Base-by-base conservation (phyloP, 1,139 yeast genomes). In the Insectozyma bohioensis region DNA sequence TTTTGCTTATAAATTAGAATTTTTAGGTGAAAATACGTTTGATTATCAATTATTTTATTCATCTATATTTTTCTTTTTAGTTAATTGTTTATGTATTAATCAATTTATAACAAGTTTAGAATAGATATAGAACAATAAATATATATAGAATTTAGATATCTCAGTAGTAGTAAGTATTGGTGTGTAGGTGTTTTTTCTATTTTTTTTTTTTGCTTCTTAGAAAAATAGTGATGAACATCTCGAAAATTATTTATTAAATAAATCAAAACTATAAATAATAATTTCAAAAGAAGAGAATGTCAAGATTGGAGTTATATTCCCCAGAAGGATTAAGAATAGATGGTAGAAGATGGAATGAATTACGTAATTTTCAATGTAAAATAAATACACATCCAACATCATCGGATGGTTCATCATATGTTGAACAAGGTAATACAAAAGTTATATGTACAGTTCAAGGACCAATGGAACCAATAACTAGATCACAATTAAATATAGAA, bases 331-430 rank as follows among this genome's bases (percentile, higher is more conserved):
- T 92, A 30, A 72, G 97, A 46, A 68, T 84, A 9, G 97, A 92
- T 51, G 98, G 98, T 4, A 77, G 98, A 52, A 72, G 98, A 47
- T 88, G 95, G 92, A 87, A 90, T 50, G 97, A 92, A 56, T 67
- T 90, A 31, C 79, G 97, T 35, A 72, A 81, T 24, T 86, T 92
- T 50, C 78, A 78, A 26, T 85, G 95, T 51, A 75, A 79, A 19
- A 78, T 86, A 40, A 86, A 87, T 50, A 87, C 97, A 1, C 97
- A 90, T 51, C 90, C 95, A 7, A 78, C 74, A 48, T 77, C 95
- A 1, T 75, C 92, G 3, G 97, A 92, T 57, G 98, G 98, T 4
- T 88, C 97, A 2, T 80, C 97, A 2, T 85, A 82, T 48, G 80
- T 92, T 13, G 95, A 90, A 57, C 95, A 85, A 61, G 98, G 99